Base-by-base conservation (phyloP, 73 alveolate genomes). In the Paramecium primaurelia region DNA sequence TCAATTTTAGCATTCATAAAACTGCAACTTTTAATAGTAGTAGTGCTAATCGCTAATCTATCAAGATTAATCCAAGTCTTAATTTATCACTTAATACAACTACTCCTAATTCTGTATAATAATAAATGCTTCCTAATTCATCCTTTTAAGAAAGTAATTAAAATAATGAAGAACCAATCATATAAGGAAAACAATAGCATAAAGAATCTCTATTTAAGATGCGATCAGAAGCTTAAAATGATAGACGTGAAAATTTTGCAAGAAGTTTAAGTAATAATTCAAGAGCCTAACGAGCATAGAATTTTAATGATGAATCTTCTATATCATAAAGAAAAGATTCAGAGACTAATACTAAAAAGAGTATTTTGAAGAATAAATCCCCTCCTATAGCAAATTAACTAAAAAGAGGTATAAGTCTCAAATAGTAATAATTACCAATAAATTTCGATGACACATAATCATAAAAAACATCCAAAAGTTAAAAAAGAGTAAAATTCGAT, bases 371-470 rank as follows among this genome's bases (percentile, higher is more conserved):
- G 18, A 80, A 44, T 49, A 44, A 80, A 80, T 26, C 26, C 5
- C 22, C 25, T 25, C 5, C 37, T 6, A 4, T 4, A 75, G 2
- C 68, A 75, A 75, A 75, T 25, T 18, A 71, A 30, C 12, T 71
- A 37, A 71, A 71, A 20, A 30, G 86, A 34, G 86, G 86, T 2
- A 71, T 71, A 20, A 71, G 86, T 34, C 42, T 71, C 5, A 26
- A 34, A 30, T 71, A 71, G 42, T 14, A 71, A 34, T 71, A 71
- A 71, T 7, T 4, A 59, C 90, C 25, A 77, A 42, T 36, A 32
- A 49, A 49, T 49, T 49, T 49, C 60, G 90, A 77, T 77, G 90
- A 77, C 40, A n/a, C 90, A n/a, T 10, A 20, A 22, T 77, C 90
- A 42, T 6, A 42, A 45, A 77, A 77, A 45, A 77, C 90, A 22